A percentile compares a stretch with the other conserved stretches of the same genome.
phyloP scores from a whole-genome alignment of 2,329 filamentous ascomycete species.

The Fusarium pseudocircinatum region DNA sequence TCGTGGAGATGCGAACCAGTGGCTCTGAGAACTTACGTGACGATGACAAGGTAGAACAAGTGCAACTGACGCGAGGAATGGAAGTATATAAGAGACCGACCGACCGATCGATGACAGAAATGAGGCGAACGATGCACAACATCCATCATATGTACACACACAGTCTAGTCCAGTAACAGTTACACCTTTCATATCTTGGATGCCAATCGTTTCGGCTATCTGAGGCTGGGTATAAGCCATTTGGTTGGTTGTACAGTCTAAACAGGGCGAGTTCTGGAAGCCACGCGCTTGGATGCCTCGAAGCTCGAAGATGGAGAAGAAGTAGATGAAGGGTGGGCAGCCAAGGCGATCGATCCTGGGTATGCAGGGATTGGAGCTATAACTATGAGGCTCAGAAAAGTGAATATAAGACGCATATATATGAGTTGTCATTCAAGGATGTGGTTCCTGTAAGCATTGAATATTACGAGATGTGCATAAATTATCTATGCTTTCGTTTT shows the following conservation, averaged over 20 bases:
- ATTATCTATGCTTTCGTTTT: not conserved
- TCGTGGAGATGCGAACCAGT: not conserved
- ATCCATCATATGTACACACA: not conserved
- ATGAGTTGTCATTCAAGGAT: constrained; percentile 10
- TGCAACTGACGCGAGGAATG: not conserved
- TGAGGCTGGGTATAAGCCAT: not conserved
- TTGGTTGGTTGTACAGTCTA: not conserved
- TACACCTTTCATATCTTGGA: not conserved
- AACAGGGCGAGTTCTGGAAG: constrained; percentile 17
- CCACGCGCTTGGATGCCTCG: constrained; percentile 14
- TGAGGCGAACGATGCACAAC: constrained; percentile 14
- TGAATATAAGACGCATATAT: not conserved
- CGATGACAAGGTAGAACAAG: not conserved
- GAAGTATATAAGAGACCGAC: not conserved
- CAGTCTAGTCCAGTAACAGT: not conserved
- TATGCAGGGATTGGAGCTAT: constrained; percentile 10
- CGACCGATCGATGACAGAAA: not conserved
- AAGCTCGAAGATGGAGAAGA: not conserved
- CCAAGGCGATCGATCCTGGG: constrained; percentile 5
- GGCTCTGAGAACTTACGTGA: not conserved
- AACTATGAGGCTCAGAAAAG: not conserved
- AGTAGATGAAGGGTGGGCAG: not conserved
- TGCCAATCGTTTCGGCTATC: constrained; percentile 9
- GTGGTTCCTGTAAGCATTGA: not conserved
- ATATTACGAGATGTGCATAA: not conserved